A percentile compares a stretch with the other conserved stretches of the same genome.
Evolutionary conservation across 75 land plant genomes (phyloP).

Genomic region (Selaginella tamariscina): DNA sequence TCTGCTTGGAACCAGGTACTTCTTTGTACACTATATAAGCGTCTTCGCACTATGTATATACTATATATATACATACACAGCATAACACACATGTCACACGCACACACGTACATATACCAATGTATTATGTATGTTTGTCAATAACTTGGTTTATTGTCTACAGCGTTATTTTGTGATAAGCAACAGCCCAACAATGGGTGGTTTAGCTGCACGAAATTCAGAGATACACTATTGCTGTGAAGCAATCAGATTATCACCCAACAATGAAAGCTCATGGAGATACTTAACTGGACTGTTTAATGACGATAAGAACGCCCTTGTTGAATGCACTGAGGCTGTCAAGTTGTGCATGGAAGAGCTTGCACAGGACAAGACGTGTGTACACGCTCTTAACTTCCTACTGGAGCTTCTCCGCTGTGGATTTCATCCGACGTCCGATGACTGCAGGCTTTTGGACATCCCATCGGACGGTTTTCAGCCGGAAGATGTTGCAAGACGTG

Average conservation of each 20-base stretch:
- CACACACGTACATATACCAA: neutral
- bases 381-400: slow-evolving; percentile 62
- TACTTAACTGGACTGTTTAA: slow-evolving; percentile 72
- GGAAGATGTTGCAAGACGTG: slow-evolving; percentile 21
- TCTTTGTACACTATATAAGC: neutral
- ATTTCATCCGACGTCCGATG: slow-evolving; percentile 35
- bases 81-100: neutral
- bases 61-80: neutral
- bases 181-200: slow-evolving; percentile 64
- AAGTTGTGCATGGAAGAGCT: slow-evolving; percentile 50
- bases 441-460: slow-evolving; percentile 21
- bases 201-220: slow-evolving; percentile 56
- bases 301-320: slow-evolving; percentile 34
- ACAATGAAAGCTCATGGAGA: slow-evolving; percentile 95
- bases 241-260: slow-evolving; percentile 48
- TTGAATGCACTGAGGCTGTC: slow-evolving; percentile 26
- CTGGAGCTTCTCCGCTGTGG: slow-evolving; percentile 68
- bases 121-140: neutral
- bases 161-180: slow-evolving; percentile 96
- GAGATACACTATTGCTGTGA: slow-evolving; percentile 48
- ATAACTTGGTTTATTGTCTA: neutral
- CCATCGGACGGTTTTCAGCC: slow-evolving; percentile 8
- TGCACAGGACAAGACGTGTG: slow-evolving; percentile 21
- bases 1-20: slow-evolving; percentile 99
- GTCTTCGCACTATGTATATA: neutral